These are phyloP conservation scores for Gossypium laxum DNA, from an alignment of 441 rosid genomes.

Conservation along the genomic window DNA sequence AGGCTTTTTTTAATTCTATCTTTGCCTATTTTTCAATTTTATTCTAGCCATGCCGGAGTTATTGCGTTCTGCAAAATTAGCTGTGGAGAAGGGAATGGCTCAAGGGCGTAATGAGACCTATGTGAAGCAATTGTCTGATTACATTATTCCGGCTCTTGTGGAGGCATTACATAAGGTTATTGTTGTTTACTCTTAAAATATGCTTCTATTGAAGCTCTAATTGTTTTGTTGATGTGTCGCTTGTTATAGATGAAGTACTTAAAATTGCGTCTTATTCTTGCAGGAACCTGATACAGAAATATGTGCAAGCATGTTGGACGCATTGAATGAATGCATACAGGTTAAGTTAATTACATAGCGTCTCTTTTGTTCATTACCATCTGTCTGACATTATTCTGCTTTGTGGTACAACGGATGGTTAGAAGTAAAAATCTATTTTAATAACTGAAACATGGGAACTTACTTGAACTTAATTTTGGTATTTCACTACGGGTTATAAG, in stretches of 20 bases:
- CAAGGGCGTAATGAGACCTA: conserved; percentile 82
- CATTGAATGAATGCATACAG: conserved; percentile 93
- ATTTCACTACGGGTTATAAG: background rate
- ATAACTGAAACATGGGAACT: background rate
- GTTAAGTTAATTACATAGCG: conserved; percentile 23
- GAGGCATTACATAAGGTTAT: conserved; percentile 91
- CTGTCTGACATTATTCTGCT: background rate
- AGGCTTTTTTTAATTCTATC: background rate
- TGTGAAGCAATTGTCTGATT: conserved; percentile 85
- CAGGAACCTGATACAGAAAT: conserved; percentile 99
- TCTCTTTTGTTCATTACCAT: background rate
- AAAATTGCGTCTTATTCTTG: conserved; percentile 20
- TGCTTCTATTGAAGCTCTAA: background rate
- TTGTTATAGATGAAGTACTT: background rate
- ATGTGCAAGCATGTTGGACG: conserved; percentile 88
- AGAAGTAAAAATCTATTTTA: background rate
- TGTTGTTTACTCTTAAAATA: conserved; percentile 12
- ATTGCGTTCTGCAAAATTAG: conserved; percentile 86
- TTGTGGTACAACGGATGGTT: background rate
- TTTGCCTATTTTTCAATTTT: background rate
- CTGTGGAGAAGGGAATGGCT: conserved; percentile 78
- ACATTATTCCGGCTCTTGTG: conserved; percentile 75
- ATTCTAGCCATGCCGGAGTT: conserved; percentile 91
- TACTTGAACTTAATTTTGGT: background rate
- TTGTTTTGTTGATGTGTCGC: background rate